Percentiles rank a stretch among this genome's conserved stretches.
phyloP scores from a whole-genome alignment of 768 basidiomycete genomes.

The Multifurca ochricompacta region DNA sequence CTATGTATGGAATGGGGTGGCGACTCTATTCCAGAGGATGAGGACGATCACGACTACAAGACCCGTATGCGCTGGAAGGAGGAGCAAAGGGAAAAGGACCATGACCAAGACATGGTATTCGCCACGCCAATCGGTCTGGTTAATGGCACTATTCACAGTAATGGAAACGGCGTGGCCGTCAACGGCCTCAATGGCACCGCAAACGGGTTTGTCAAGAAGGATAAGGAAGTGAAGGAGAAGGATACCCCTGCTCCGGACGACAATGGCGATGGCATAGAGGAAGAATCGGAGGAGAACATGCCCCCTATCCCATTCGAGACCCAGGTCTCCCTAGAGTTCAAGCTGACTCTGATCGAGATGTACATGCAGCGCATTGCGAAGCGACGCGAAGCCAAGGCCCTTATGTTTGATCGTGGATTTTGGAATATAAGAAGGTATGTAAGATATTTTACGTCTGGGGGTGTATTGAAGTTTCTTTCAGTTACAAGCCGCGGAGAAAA shows the following conservation, averaged over 20 bases:
- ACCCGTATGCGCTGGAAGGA: conserved; percentile 38
- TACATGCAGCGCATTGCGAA: conserved; percentile 86
- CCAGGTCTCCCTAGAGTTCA: conserved; percentile 75
- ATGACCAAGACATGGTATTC: conserved; percentile 24
- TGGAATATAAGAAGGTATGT: conserved; percentile 90
- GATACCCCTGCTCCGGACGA: conserved; percentile 20
- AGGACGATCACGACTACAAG: conserved; percentile 66
- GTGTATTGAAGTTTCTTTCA: conserved; percentile 29
- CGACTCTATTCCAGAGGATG: conserved; percentile 70
- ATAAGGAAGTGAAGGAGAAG: conserved; percentile 34
- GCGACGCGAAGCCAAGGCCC: conserved; percentile 72
- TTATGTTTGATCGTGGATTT: conserved; percentile 90
- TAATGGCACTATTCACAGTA: conserved; percentile 29
- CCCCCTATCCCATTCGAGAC: conserved; percentile 80
- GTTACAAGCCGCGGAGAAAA: conserved; percentile 91
- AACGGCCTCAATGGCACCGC: conserved; percentile 32
- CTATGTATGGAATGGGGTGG: conserved; percentile 82
- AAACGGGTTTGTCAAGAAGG: conserved; percentile 30
- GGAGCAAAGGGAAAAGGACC: conserved; percentile 29
- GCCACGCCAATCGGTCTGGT: conserved; percentile 15
- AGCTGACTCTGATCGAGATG: conserved; percentile 82
- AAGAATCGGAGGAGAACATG: conserved; percentile 53
- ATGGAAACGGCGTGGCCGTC: conserved; percentile 25
- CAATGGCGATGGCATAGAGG: conserved; percentile 46
- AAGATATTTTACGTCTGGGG: background rate